phyloP scores from a whole-genome alignment of 495 filamentous ascomycete genomes.

The Trichodelitschia bisporula region DNA sequence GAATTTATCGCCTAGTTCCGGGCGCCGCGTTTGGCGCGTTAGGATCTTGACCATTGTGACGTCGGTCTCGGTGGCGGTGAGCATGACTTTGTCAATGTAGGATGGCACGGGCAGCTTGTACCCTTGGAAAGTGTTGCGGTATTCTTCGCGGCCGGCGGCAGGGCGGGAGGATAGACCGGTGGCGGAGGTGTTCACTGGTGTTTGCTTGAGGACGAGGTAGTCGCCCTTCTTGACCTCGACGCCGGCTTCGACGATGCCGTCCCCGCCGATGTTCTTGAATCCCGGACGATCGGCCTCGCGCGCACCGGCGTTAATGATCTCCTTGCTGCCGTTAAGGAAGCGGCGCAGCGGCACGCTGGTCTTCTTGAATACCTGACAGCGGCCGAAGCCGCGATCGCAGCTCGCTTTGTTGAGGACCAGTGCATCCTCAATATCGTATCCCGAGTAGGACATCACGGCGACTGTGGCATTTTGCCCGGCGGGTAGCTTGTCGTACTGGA shows the following conservation, averaged over 20 bases:
- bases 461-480: conserved; percentile 93
- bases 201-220: conserved; percentile 69
- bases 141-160: conserved; percentile 19
- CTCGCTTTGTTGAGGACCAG: conserved; percentile 91
- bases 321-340: conserved; percentile 54
- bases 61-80: conserved; percentile 64
- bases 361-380: conserved; percentile 76
- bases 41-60: conserved; percentile 69
- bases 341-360: conserved; percentile 22
- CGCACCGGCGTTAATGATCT: conserved; percentile 38
- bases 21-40: conserved; percentile 75
- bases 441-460: conserved; percentile 96
- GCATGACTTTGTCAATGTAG: conserved; percentile 86
- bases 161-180: not conserved
- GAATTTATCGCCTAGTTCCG: conserved; percentile 47
- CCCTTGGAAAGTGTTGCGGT: conserved; percentile 41
- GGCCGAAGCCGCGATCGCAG: conserved; percentile 77
- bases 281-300: conserved; percentile 30
- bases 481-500: conserved; percentile 92
- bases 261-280: conserved; percentile 50
- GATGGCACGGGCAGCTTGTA: conserved; percentile 67
- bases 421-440: conserved; percentile 98
- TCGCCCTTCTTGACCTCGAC: conserved; percentile 46
- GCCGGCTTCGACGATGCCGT: conserved; percentile 70
- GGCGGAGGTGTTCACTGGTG: conserved; percentile 43